Percentiles rank a stretch among this genome's conserved stretches.
Conservation (phyloP, 1,139 yeast genomes). For the Martiniozyma asiatica region DNA sequence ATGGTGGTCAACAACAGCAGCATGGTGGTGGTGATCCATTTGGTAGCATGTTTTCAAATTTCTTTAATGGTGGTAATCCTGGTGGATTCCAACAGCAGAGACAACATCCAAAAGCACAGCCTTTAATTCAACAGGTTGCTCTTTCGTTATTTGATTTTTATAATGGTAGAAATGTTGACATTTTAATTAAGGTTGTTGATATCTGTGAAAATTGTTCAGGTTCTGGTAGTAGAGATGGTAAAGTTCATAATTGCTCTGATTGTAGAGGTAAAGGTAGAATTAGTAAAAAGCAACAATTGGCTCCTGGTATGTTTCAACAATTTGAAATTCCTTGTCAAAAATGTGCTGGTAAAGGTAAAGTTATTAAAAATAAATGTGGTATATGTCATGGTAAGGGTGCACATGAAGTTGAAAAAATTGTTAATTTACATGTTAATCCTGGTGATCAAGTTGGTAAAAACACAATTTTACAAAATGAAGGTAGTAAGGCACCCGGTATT, state of each 20-base stretch:
- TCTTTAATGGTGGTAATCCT: constrained; percentile 7
- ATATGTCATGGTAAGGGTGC: constrained; percentile 65
- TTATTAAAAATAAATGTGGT: constrained; percentile 51
- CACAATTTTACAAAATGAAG: constrained; percentile 59
- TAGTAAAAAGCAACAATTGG: constrained; percentile 62
- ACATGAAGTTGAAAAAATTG: constrained; percentile 40
- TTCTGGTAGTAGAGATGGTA: constrained; percentile 72
- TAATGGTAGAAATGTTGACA: constrained; percentile 50
- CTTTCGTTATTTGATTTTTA: constrained; percentile 56
- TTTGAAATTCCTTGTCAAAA: constrained; percentile 67
- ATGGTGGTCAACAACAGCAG: constrained; percentile 27
- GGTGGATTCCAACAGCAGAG: constrained; percentile 16
- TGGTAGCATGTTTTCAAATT: constrained; percentile 9
- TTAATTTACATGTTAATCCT: constrained; percentile 51
- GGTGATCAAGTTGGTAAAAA: constrained; percentile 57
- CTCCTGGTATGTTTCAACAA: constrained; percentile 84
- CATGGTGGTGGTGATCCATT: constrained; percentile 41
- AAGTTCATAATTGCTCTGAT: constrained; percentile 45
- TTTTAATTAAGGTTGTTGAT: constrained; percentile 59
- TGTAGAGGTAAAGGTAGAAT: constrained; percentile 72
- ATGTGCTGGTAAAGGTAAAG: constrained; percentile 70
- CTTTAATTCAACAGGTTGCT: constrained; percentile 44
- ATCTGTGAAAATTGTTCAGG: constrained; percentile 73
- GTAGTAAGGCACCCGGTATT: constrained; percentile 74
- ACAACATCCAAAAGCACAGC: constrained; percentile 44